A percentile compares a stretch with the other conserved stretches of the same genome.
These are phyloP conservation scores for Syzygium malaccense DNA, from an alignment of 441 rosid species.

Conservation along the genomic window DNA sequence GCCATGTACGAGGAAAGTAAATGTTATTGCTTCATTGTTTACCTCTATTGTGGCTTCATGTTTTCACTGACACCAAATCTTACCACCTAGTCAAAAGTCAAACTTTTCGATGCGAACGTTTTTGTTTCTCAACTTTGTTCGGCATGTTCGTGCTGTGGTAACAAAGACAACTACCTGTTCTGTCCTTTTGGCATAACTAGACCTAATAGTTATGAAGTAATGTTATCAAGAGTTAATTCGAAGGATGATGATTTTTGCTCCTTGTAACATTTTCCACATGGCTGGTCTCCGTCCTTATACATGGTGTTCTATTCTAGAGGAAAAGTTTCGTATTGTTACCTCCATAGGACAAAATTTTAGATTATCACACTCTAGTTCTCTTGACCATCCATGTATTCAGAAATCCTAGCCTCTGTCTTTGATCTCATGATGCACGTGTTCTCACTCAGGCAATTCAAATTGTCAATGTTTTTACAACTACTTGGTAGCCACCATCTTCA, in stretches of 20 bases:
- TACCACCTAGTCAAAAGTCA: not conserved
- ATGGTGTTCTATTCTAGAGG: not conserved
- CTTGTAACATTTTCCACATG: not conserved
- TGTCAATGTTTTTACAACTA: not conserved
- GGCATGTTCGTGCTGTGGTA: not conserved
- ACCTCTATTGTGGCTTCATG: not conserved
- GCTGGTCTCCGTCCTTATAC: not conserved
- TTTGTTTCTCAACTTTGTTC: not conserved
- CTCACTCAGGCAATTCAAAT: not conserved
- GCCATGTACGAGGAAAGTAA: not conserved
- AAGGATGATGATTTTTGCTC: not conserved
- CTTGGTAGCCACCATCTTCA: not conserved
- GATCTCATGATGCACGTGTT: not conserved
- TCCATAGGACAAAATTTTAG: not conserved
- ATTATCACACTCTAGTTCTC: not conserved
- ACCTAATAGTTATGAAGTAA: not conserved
- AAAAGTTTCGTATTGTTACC: not conserved
- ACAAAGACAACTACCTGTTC: not conserved
- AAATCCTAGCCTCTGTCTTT: not conserved
- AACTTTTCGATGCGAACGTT: not conserved
- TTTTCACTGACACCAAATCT: not conserved
- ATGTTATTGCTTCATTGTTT: not conserved
- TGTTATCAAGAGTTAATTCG: not conserved
- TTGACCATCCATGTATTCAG: not conserved
- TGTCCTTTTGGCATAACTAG: not conserved